Percentiles rank a stretch among this genome's conserved stretches.
These are phyloP conservation scores for Diplogelasinospora grovesii DNA, from an alignment of 495 filamentous ascomycete genomes.

Conservation along the genomic window DNA sequence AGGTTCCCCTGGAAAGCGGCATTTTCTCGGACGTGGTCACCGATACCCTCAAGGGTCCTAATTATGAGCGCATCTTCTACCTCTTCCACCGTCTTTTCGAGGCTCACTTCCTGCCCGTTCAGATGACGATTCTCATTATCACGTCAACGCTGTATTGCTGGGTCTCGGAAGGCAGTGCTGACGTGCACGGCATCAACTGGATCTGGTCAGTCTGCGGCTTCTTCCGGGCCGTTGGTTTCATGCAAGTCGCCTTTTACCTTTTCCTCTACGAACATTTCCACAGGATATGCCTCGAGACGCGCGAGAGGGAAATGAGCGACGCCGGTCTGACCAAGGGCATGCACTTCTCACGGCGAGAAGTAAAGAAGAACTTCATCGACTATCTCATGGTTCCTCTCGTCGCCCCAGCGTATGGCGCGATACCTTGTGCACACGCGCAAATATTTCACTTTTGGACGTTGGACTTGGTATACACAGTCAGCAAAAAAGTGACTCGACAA, in stretches of 20 bases:
- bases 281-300: constrained; percentile 45
- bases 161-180: constrained; percentile 35
- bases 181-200: constrained; percentile 45
- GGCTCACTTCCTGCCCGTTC: constrained; percentile 61
- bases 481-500: constrained; percentile 51
- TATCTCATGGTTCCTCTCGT: constrained; percentile 53
- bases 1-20: constrained; percentile 34
- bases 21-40: constrained; percentile 44
- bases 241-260: constrained; percentile 53
- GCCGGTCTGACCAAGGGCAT: constrained; percentile 53
- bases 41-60: constrained; percentile 35
- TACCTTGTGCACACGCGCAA: constrained; percentile 56
- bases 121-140: constrained; percentile 53
- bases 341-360: constrained; percentile 47
- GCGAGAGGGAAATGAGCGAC: constrained; percentile 57
- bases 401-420: constrained; percentile 54
- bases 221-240: constrained; percentile 51
- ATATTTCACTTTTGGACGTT: constrained; percentile 62
- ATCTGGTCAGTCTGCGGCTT: constrained; percentile 50
- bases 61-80: constrained; percentile 39
- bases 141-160: constrained; percentile 51
- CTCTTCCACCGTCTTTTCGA: constrained; percentile 59
- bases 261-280: constrained; percentile 58
- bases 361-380: constrained; percentile 49
- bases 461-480: constrained; percentile 58